Evolutionary conservation across 2,329 filamentous ascomycete species (phyloP).

Genomic region (Albifimbria verrucaria): DNA sequence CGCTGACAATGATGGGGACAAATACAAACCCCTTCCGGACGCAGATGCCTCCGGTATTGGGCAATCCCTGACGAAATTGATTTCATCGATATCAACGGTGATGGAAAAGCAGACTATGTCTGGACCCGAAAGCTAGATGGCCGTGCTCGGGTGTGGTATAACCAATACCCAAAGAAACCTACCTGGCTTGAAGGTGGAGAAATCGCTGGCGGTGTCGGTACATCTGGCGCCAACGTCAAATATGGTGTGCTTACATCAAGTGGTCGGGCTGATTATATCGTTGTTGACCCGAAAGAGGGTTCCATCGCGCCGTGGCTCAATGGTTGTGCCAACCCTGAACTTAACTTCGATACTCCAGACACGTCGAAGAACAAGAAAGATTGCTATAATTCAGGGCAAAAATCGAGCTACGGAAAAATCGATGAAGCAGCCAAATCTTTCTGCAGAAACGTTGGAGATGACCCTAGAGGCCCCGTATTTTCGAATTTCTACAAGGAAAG

Average conservation of each 20-base stretch:
- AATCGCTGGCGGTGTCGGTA: slow-evolving; percentile 11
- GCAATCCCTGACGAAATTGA: slow-evolving; percentile 12
- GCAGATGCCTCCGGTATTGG: slow-evolving; percentile 13
- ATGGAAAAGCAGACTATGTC: slow-evolving; percentile 16
- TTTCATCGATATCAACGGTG: slow-evolving; percentile 17
- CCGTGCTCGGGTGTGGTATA: slow-evolving; percentile 11
- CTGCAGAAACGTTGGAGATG: slow-evolving; percentile 6
- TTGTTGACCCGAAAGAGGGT: slow-evolving; percentile 1
- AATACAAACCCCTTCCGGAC: slow-evolving; percentile 1
- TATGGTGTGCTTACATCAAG: slow-evolving; percentile 4
- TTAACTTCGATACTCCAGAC: no score
- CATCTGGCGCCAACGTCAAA: slow-evolving; percentile 12
- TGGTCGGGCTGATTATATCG: slow-evolving; percentile 3
- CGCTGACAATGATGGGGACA: neutral
- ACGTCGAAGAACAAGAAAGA: no score
- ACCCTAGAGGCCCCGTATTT: neutral
- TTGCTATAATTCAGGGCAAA: no score
- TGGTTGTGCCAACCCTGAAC: slow-evolving; percentile 13
- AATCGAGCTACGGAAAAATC: no score
- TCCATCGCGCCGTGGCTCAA: slow-evolving; percentile 7
- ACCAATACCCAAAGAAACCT: slow-evolving; percentile 13
- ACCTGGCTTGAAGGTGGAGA: slow-evolving; percentile 10
- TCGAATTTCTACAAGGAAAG: slow-evolving; percentile 9
- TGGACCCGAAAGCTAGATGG: slow-evolving; percentile 13
- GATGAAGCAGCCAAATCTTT: slow-evolving; percentile 14